A percentile compares a stretch with the other conserved stretches of the same genome.
These are phyloP conservation scores for Venustampulla echinocandica DNA, from an alignment of 495 filamentous ascomycete genomes.

Conservation along the genomic window DNA sequence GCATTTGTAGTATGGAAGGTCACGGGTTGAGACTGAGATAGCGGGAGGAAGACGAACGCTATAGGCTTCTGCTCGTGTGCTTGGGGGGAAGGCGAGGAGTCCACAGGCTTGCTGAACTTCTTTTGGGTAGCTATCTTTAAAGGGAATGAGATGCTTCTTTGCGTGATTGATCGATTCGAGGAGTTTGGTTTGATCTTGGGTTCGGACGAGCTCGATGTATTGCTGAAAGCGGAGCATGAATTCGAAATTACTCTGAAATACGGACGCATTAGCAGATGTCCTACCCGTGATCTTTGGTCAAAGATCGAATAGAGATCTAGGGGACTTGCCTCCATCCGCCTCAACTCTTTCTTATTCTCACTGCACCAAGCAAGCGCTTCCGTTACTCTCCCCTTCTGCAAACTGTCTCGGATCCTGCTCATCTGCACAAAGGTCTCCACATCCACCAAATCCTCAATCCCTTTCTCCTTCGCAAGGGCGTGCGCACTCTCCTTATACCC, in stretches of 20 bases:
- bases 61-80: conserved; percentile 53
- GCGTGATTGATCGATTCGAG: conserved; percentile 75
- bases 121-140: conserved; percentile 53
- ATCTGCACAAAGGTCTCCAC: conserved; percentile 80
- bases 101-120: conserved; percentile 69
- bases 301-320: conserved; percentile 7
- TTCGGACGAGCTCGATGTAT: conserved; percentile 82
- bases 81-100: conserved; percentile 64
- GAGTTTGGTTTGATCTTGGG: conserved; percentile 46
- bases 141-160: conserved; percentile 65
- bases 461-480: conserved; percentile 59
- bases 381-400: conserved; percentile 59
- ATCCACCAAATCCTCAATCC: conserved; percentile 75
- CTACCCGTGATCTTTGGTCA: too few relatives aligned
- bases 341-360: conserved; percentile 81
- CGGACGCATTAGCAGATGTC: conserved; percentile 14
- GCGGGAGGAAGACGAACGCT: conserved; percentile 48
- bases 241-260: conserved; percentile 68
- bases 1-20: not conserved
- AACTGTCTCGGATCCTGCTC: conserved; percentile 60
- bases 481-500: conserved; percentile 74
- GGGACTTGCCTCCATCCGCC: conserved; percentile 74
- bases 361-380: conserved; percentile 84
- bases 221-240: conserved; percentile 93
- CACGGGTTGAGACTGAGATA: too few relatives aligned